A percentile compares a stretch with the other conserved stretches of the same genome.
phyloP scores from a whole-genome alignment of 768 basidiomycete species.

The Leccinum truebloodii region DNA sequence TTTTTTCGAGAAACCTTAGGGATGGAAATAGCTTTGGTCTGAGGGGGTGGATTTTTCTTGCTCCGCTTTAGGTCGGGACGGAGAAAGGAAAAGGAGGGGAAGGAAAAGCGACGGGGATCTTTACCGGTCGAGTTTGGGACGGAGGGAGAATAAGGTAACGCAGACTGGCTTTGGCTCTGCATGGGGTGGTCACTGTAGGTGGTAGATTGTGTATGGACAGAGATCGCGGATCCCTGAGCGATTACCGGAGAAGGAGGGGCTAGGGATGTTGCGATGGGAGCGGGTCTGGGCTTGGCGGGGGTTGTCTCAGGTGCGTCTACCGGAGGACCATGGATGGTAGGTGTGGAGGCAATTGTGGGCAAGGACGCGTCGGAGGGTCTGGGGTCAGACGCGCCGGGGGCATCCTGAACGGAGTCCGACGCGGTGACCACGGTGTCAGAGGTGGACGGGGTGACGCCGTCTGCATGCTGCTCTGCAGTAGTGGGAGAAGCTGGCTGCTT shows the following conservation, averaged over 20 bases:
- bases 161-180: conserved; percentile 32
- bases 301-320: conserved; percentile 1
- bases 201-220: conserved; percentile 18
- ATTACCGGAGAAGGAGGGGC: conserved; percentile 17
- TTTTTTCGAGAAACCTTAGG: conserved; percentile 44
- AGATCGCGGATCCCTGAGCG: conserved; percentile 5
- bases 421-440: conserved; percentile 6
- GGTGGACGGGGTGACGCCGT: background rate
- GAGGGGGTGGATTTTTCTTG: conserved; percentile 17
- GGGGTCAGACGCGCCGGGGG: background rate
- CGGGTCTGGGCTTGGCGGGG: conserved; percentile 1
- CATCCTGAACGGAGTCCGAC: conserved; percentile 5
- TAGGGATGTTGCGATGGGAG: conserved; percentile 19
- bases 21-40: conserved; percentile 32
- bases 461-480: conserved; percentile 1
- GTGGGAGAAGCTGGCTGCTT: conserved; percentile 11
- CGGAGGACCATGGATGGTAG: conserved; percentile 23
- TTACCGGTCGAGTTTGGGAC: conserved; percentile 14
- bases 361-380: conserved; percentile 24
- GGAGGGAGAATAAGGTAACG: conserved; percentile 23
- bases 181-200: conserved; percentile 17
- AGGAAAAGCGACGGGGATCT: conserved; percentile 47
- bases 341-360: conserved; percentile 25
- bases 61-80: conserved; percentile 34
- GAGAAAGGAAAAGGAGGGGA: conserved; percentile 47